Evolutionary conservation across 1,284 basidiomycete species (phyloP).

Genomic region (Amylostereum chailletii): DNA sequence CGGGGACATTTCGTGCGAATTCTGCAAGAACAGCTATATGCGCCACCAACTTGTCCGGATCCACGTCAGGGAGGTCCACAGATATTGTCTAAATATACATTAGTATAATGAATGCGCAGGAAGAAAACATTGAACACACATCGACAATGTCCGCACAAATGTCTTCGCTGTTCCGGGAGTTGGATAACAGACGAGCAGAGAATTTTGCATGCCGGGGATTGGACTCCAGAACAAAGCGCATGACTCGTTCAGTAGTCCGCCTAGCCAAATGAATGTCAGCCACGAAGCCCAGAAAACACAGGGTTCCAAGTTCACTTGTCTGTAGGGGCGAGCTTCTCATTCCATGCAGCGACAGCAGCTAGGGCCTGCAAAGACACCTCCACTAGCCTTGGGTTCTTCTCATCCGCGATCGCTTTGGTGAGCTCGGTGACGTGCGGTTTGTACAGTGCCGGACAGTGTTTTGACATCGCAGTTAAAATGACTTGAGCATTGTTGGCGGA

Average conservation of each 20-base stretch:
- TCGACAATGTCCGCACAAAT: slow-evolving; percentile 51
- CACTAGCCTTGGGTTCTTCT: slow-evolving; percentile 47
- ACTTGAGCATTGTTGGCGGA: slow-evolving; percentile 38
- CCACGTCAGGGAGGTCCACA: slow-evolving; percentile 39
- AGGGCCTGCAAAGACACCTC: slow-evolving; percentile 73
- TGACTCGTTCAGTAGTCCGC: slow-evolving; percentile 60
- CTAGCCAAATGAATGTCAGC: slow-evolving; percentile 23
- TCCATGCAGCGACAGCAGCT: slow-evolving; percentile 54
- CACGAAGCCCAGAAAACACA: background rate
- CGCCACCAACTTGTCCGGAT: slow-evolving; percentile 51
- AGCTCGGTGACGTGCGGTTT: slow-evolving; percentile 72
- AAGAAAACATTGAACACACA: slow-evolving; percentile 33
- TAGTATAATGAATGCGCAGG: slow-evolving; percentile 5
- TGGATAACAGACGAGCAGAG: slow-evolving; percentile 72
- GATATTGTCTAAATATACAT: slow-evolving; percentile 41
- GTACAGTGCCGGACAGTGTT: slow-evolving; percentile 68
- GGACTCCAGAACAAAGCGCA: slow-evolving; percentile 51
- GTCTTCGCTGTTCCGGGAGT: slow-evolving; percentile 43
- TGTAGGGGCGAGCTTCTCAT: slow-evolving; percentile 43
- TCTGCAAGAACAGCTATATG: slow-evolving; percentile 71
- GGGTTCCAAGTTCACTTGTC: slow-evolving; percentile 54
- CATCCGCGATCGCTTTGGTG: slow-evolving; percentile 60
- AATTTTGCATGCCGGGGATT: slow-evolving; percentile 78
- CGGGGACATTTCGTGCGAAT: slow-evolving; percentile 60
- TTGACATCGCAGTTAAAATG: slow-evolving; percentile 62